Evolutionary conservation across 345 rosid species (phyloP), one percentile per base, ranked within the genome.

Genomic region (Salix arbutifolia): DNA sequence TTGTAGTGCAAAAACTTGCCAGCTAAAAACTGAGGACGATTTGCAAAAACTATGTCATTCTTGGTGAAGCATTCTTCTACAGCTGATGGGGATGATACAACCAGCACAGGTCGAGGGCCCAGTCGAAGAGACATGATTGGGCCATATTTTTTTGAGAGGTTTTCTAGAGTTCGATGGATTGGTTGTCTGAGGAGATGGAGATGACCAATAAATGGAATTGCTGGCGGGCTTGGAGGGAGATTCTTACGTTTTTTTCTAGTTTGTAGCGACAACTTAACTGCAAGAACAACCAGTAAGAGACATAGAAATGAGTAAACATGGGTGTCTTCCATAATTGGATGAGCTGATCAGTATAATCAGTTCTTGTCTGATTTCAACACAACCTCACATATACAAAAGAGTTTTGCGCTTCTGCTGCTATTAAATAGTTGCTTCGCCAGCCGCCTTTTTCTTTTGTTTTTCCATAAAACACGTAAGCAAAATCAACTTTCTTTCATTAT

Each of bases 51-150:
- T 37, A 85, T 19, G 72, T 87, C 94, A 73, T 88, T 86, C 26
- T 35, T 85, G 56, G 86, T 85, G 80, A 90, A 88, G 67, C 94
- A 90, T 80, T 88, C 90, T 76, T 85, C 86, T 0, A 61, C 88
- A 0, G 37, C 68, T 0, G 78, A 44, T 1, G 76, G 48, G 1
- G 90, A 88, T 52, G 89, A 86, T 1, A 84, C 81, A 25, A 88
- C 37, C 6, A 86, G 75, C 12, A 82, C 76, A 4, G 50, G 77
- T 5, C 83, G 83, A 44, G 81, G 67, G 6, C 88, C 90, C 10
- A 89, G 58, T 28, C 65, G 78, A 73, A 89, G 89, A 40, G 77
- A 83, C 46, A 79, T 67, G 70, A 86, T 65, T 0, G 81, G 85
- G 37, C 88, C 91, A 18, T 87, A 82, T 4, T 79, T 75, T 21